A percentile compares a stretch with the other conserved stretches of the same genome.
These are phyloP conservation scores for Cucurbita maxima DNA, from an alignment of 306 rosid species.

Conservation along the genomic window DNA sequence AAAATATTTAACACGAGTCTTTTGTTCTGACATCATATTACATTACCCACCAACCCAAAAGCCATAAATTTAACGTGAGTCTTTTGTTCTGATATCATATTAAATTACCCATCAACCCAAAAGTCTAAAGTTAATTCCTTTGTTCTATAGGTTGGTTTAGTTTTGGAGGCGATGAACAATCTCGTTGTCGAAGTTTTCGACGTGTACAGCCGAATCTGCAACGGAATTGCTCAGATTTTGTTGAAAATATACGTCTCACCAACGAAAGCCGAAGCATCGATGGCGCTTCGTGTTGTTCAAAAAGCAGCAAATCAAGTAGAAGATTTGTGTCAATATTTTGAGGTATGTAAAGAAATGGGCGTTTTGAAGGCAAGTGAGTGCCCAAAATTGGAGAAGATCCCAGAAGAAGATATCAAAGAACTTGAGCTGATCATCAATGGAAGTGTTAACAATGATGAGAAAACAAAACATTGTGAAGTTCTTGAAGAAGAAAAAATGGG, in stretches of 20 bases:
- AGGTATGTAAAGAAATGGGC: constrained; percentile 44
- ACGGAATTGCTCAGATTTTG: constrained; percentile 31
- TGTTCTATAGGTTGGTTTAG: neutral
- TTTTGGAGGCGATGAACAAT: constrained; percentile 79
- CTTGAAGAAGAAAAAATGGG: constrained; percentile 4
- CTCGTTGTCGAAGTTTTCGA: constrained; percentile 47
- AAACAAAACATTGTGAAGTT: neutral
- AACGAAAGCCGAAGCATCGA: constrained; percentile 30
- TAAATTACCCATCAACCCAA: too few relatives aligned
- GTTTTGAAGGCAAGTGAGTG: constrained; percentile 44
- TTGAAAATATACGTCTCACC: constrained; percentile 31
- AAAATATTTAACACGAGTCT: too few relatives aligned
- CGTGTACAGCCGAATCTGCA: constrained; percentile 41
- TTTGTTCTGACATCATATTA: too few relatives aligned
- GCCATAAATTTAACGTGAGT: too few relatives aligned
- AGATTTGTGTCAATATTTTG: constrained; percentile 29
- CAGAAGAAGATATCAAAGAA: constrained; percentile 40
- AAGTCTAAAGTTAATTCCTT: too few relatives aligned
- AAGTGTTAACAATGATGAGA: neutral
- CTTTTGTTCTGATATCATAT: neutral
- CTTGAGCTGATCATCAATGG: constrained; percentile 37
- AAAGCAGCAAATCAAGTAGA: constrained; percentile 39
- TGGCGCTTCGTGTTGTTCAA: constrained; percentile 35
- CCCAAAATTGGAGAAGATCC: constrained; percentile 41
- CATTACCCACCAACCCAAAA: too few relatives aligned